Conservation (phyloP, 495 filamentous ascomycete genomes). For the Parachaetomium inaequale region DNA sequence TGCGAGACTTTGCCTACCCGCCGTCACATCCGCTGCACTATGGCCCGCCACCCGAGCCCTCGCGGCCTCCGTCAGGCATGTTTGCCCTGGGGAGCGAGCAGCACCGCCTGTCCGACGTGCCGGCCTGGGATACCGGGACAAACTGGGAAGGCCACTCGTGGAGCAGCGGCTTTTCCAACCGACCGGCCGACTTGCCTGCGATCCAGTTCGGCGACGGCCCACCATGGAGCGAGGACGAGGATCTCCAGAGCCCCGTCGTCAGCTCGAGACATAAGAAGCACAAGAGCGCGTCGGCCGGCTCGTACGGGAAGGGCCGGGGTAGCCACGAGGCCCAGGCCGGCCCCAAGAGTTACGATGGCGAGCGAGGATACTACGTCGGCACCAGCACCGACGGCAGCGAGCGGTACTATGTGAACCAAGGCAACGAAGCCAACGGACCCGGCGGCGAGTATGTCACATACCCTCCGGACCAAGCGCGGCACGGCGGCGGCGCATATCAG, state of each 20-base stretch:
- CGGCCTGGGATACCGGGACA: conserved; percentile 56
- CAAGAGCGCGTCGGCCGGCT: conserved; percentile 60
- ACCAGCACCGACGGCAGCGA: conserved; percentile 71
- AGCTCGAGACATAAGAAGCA: conserved; percentile 77
- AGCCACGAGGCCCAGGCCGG: conserved; percentile 26
- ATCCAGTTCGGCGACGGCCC: conserved; percentile 89
- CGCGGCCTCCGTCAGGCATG: conserved; percentile 62
- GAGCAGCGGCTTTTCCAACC: conserved; percentile 41
- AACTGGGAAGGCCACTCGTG: conserved; percentile 50
- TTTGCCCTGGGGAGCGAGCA: conserved; percentile 84
- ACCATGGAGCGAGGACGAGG: conserved; percentile 96
- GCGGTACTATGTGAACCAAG: conserved; percentile 71
- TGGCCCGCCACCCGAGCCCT: conserved; percentile 78
- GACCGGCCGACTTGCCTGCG: conserved; percentile 65
- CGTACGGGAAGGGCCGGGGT: conserved; percentile 43
- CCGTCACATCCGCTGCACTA: conserved; percentile 82
- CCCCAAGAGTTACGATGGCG: conserved; percentile 44
- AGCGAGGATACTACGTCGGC: conserved; percentile 62
- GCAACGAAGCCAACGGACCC: conserved; percentile 64
- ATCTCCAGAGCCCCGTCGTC: conserved; percentile 84
- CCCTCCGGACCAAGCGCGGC: conserved; percentile 60
- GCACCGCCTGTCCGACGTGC: conserved; percentile 76
- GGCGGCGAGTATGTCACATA: conserved; percentile 81
- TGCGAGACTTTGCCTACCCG: conserved; percentile 95
- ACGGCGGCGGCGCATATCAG: conserved; percentile 47